Evolutionary conservation across 2,329 filamentous ascomycete genomes (phyloP).

Genomic region (Colletotrichum sp.): DNA sequence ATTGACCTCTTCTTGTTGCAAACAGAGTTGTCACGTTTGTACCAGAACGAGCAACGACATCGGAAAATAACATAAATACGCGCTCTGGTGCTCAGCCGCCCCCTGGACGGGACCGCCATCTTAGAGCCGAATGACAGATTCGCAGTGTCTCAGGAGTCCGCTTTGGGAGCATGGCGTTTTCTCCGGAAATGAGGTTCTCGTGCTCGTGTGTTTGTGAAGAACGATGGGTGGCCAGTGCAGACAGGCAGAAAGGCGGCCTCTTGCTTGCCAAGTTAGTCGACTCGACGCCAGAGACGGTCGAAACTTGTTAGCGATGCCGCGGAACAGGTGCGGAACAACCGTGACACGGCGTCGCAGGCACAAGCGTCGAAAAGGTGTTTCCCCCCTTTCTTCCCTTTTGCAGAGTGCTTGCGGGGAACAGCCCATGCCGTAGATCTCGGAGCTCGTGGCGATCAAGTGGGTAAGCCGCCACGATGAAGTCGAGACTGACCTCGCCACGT

Average conservation of each 20-base stretch:
- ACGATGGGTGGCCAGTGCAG: neutral
- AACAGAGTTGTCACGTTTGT: neutral
- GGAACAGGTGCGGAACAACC: neutral
- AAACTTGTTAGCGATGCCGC: neutral
- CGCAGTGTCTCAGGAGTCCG: neutral
- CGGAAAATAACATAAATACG: neutral
- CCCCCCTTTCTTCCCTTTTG: neutral
- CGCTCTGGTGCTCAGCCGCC: neutral
- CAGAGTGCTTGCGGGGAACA: neutral
- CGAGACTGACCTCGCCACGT: constrained; percentile 7
- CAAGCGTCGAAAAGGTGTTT: neutral
- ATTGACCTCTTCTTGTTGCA: neutral
- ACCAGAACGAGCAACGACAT: neutral
- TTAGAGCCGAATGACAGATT: neutral
- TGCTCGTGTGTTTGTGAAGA: neutral
- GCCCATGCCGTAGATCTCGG: constrained; percentile 16
- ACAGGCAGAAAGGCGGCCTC: neutral
- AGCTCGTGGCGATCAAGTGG: constrained; percentile 15
- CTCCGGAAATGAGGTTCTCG: constrained; percentile 10
- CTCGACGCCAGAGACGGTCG: neutral
- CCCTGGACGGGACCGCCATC: neutral
- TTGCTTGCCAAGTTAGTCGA: neutral
- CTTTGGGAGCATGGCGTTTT: constrained; percentile 4
- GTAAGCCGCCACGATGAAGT: neutral
- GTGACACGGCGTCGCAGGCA: neutral